Evolutionary conservation across 441 rosid genomes (phyloP).

Genomic region (Pelargonium cotyledonis): DNA sequence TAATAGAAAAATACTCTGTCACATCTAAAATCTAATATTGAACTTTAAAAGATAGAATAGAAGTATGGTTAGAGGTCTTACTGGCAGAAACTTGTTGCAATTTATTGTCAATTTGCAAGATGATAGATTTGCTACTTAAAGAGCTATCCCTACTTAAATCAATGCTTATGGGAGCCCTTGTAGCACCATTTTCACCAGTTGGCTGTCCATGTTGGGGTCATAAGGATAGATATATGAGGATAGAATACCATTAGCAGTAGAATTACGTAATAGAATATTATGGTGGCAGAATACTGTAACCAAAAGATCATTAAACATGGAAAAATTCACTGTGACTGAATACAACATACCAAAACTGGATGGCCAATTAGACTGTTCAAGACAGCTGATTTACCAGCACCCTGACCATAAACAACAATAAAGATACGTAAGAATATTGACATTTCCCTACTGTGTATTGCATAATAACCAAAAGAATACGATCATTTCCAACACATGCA

Average conservation of each 20-base stretch:
- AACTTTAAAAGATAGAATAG: constrained; percentile 8
- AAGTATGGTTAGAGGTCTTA: constrained; percentile 30
- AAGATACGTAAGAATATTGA: not conserved
- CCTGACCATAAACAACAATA: constrained; percentile 38
- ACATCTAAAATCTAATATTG: constrained; percentile 10
- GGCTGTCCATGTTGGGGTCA: constrained; percentile 45
- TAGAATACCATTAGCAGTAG: not conserved
- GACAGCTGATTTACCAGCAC: constrained; percentile 93
- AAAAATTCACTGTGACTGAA: constrained; percentile 16
- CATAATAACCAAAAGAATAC: not conserved
- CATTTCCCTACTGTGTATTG: not conserved
- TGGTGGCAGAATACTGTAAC: constrained; percentile 5
- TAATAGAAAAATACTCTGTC: not conserved
- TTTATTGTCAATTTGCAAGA: constrained; percentile 74
- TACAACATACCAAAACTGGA: constrained; percentile 70
- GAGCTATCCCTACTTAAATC: constrained; percentile 64
- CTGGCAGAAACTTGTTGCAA: constrained; percentile 88
- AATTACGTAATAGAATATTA: constrained; percentile 9
- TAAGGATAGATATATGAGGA: constrained; percentile 15
- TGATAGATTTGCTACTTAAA: constrained; percentile 61
- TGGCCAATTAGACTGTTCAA: constrained; percentile 89
- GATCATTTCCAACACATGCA: no score
- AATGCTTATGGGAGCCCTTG: constrained; percentile 78
- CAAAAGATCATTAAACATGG: constrained; percentile 5
- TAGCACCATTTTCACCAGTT: constrained; percentile 96